Evolutionary conservation across 208 protist species (phyloP).

Genomic region (Leishmania gerbilli): DNA sequence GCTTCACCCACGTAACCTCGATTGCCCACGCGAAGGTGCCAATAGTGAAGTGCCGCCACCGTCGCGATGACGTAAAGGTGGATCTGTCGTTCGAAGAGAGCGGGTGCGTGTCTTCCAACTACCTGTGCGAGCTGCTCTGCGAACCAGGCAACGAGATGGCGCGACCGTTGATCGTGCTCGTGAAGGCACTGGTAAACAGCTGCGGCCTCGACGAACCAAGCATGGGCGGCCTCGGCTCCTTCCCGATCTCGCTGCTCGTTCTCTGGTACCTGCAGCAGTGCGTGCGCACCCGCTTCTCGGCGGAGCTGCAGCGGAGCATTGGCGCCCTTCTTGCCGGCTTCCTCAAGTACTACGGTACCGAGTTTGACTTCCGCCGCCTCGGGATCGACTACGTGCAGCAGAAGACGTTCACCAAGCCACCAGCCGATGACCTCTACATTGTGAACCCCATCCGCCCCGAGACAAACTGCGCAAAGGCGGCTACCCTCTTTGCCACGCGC

Average conservation of each 20-base stretch:
- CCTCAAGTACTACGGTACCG: conserved; percentile 70
- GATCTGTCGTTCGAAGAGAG: conserved; percentile 79
- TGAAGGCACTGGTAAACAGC: conserved; percentile 71
- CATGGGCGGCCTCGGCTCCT: conserved; percentile 82
- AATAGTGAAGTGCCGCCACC: conserved; percentile 81
- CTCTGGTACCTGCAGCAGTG: conserved; percentile 74
- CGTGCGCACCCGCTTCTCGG: conserved; percentile 36
- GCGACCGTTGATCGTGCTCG: conserved; percentile 70
- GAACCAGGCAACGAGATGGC: conserved; percentile 64
- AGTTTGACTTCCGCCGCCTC: conserved; percentile 54
- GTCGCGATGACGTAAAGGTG: conserved; percentile 38
- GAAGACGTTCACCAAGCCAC: conserved; percentile 50
- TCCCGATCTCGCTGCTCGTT: conserved; percentile 80
- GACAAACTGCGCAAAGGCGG: conserved; percentile 70
- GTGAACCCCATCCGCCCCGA: conserved; percentile 69
- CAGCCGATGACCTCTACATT: conserved; percentile 56
- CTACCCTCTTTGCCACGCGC: conserved; percentile 43
- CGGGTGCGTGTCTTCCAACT: conserved; percentile 62
- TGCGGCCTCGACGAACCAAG: conserved; percentile 76
- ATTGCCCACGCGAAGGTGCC: conserved; percentile 80
- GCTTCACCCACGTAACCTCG: conserved; percentile 39
- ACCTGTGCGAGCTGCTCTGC: conserved; percentile 70
- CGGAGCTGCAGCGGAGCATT: conserved; percentile 49
- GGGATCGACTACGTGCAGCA: conserved; percentile 74
- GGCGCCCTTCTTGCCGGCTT: conserved; percentile 67